Conservation (phyloP, 164 flowering plant genomes). For the Vitis rotundifolia region DNA sequence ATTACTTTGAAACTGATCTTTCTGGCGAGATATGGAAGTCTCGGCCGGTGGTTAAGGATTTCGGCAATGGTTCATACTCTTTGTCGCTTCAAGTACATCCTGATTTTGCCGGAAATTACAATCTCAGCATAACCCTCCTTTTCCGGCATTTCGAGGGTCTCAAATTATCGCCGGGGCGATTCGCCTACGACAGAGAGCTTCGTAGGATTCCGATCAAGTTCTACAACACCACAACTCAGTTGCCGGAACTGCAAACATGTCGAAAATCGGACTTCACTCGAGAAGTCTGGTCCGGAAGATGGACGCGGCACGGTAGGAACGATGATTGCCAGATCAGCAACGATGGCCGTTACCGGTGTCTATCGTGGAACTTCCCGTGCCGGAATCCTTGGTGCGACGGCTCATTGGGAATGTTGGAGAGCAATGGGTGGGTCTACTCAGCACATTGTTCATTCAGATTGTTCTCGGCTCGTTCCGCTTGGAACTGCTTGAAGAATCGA, state of each 20-base stretch:
- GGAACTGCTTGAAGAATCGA: constrained; percentile 73
- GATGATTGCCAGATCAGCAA: constrained; percentile 59
- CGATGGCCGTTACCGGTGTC: constrained; percentile 82
- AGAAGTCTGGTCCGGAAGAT: constrained; percentile 77
- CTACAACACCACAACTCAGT: constrained; percentile 6
- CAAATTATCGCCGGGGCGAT: constrained; percentile 56
- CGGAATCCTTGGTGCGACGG: constrained; percentile 82
- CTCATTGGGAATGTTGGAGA: constrained; percentile 70
- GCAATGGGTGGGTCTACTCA: constrained; percentile 97
- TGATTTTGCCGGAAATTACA: constrained; percentile 67
- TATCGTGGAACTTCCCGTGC: constrained; percentile 49
- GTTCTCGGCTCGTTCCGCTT: constrained; percentile 58
- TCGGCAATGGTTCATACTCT: constrained; percentile 70
- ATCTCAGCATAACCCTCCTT: constrained; percentile 64
- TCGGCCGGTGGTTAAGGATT: constrained; percentile 74
- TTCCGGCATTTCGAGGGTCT: constrained; percentile 78
- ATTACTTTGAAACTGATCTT: constrained; percentile 83
- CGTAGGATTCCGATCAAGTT: constrained; percentile 48
- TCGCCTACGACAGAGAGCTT: constrained; percentile 50
- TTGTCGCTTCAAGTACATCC: constrained; percentile 80
- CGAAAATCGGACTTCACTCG: constrained; percentile 50
- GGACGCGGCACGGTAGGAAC: constrained; percentile 81
- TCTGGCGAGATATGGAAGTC: constrained; percentile 90
- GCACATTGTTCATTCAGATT: constrained; percentile 77
- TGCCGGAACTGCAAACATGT: constrained; percentile 53